phyloP scores from a whole-genome alignment of 345 rosid genomes.

The Erucastrum elatum region DNA sequence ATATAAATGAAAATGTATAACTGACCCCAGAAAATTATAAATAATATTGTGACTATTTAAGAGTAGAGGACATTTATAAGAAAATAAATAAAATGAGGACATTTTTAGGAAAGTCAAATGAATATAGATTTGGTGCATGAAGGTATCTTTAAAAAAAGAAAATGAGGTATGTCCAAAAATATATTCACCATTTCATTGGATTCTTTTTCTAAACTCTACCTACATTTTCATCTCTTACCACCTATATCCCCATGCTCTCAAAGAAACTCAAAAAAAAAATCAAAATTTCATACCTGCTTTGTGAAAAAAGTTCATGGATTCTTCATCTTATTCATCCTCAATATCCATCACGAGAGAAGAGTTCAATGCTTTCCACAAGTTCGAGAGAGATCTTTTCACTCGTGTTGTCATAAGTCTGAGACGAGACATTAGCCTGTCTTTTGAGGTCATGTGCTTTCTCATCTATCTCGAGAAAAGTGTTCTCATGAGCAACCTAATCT shows the following conservation, averaged over 20 bases:
- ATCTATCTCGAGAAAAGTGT: constrained; percentile 56
- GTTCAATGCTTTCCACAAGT: constrained; percentile 53
- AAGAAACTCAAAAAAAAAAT: background rate
- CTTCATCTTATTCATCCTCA: background rate
- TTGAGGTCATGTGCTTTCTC: constrained; percentile 59
- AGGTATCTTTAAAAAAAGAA: constrained; percentile 9
- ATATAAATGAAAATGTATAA: too few relatives aligned
- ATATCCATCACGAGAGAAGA: constrained; percentile 38
- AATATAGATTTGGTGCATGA: background rate
- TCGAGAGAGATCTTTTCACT: constrained; percentile 52
- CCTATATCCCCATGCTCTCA: background rate
- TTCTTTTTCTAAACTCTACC: background rate
- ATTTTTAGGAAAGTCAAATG: background rate
- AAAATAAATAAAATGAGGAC: background rate
- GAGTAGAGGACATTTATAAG: background rate
- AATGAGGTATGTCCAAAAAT: background rate
- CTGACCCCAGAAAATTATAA: background rate
- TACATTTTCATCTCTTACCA: constrained; percentile 7
- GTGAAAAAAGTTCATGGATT: constrained; percentile 12
- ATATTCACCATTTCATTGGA: constrained; percentile 20
- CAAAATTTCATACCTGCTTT: background rate
- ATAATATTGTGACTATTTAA: background rate
- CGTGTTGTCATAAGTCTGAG: constrained; percentile 46
- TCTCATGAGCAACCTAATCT: constrained; percentile 32
- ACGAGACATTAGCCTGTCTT: constrained; percentile 50